Conservation (phyloP, 495 filamentous ascomycete species). For the Articulospora tetracladia region DNA sequence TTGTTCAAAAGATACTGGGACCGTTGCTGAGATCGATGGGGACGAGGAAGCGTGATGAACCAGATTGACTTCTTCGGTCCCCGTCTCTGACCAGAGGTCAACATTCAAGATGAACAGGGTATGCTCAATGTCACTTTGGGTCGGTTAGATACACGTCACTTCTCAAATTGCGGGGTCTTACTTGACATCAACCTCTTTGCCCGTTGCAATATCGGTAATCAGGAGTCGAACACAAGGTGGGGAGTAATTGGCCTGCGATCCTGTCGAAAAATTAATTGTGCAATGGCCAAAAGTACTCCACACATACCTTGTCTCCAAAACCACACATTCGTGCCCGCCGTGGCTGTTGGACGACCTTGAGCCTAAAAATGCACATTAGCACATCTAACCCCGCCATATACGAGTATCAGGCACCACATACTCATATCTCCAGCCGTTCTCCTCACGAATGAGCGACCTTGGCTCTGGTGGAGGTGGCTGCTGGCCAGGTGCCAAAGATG, state of each 20-base stretch:
- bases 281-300: background rate
- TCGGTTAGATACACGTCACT: conserved; percentile 9
- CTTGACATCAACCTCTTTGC: conserved; percentile 88
- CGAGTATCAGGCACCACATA: background rate
- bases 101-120: conserved; percentile 91
- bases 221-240: conserved; percentile 88
- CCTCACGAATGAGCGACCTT: background rate
- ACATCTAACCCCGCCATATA: background rate
- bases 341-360: conserved; percentile 89
- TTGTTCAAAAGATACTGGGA: conserved; percentile 66
- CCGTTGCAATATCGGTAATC: conserved; percentile 71
- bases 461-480: background rate
- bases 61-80: conserved; percentile 85
- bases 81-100: conserved; percentile 85
- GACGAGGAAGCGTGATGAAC: conserved; percentile 85
- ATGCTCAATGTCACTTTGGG: conserved; percentile 60
- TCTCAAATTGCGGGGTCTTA: conserved; percentile 39
- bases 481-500: background rate
- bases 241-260: conserved; percentile 95
- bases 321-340: conserved; percentile 96
- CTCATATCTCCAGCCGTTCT: conserved; percentile 19
- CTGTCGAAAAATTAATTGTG: conserved; percentile 36
- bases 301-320: conserved; percentile 89
- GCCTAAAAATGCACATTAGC: conserved; percentile 42
- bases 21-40: conserved; percentile 84